Evolutionary conservation across 306 rosid species (phyloP).

Genomic region (Trichosanthes truncata): DNA sequence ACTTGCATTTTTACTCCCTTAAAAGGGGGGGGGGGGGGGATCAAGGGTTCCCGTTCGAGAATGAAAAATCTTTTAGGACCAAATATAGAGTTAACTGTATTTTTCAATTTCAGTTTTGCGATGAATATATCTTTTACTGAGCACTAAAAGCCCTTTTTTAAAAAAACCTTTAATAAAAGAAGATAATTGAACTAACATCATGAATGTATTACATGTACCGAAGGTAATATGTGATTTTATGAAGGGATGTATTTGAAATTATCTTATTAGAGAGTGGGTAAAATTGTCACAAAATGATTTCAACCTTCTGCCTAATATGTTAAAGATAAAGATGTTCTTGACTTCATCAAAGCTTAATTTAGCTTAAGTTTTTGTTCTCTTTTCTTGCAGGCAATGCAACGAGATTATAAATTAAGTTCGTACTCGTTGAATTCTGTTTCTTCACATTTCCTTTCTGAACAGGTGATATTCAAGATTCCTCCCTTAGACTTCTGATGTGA

Average conservation of each 20-base stretch:
- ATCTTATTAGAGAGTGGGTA: background rate
- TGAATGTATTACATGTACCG: background rate
- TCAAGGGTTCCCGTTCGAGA: background rate
- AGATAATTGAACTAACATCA: background rate
- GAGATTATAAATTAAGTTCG: constrained; percentile 90
- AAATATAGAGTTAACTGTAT: background rate
- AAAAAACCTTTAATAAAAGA: background rate
- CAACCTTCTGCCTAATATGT: background rate
- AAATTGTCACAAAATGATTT: background rate
- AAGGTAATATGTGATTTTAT: background rate
- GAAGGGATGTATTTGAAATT: background rate
- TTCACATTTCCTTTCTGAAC: constrained; percentile 93
- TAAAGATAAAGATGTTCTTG: background rate
- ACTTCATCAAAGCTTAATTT: background rate
- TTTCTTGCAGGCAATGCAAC: constrained; percentile 62
- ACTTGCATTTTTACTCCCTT: background rate
- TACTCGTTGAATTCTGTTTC: constrained; percentile 95
- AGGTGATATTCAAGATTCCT: constrained; percentile 35
- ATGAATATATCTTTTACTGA: background rate
- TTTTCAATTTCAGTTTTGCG: background rate
- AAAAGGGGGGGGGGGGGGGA: too few species aligned
- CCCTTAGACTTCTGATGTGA: constrained; percentile 11
- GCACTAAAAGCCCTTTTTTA: too few species aligned
- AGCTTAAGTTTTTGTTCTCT: background rate
- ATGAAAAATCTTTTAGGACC: background rate